Percentiles rank a stretch among this genome's conserved stretches.
Evolutionary conservation across 306 rosid species (phyloP).

Genomic region (Sicyos edulis): DNA sequence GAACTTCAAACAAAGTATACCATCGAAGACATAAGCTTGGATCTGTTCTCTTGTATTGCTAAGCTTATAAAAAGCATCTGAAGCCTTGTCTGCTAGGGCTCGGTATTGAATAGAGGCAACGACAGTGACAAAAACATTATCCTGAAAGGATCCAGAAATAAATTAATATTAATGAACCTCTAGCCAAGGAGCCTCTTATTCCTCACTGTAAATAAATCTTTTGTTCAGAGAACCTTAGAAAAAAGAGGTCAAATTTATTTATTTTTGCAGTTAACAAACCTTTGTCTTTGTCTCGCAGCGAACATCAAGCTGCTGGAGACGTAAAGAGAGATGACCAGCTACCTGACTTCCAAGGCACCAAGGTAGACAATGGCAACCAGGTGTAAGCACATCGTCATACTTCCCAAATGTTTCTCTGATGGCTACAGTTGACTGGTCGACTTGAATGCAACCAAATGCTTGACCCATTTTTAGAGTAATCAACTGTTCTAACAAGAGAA

Average conservation of each 20-base stretch:
- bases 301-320: constrained; percentile 57
- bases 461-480: constrained; percentile 42
- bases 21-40: constrained; percentile 54
- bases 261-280: constrained; percentile 26
- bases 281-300: constrained; percentile 56
- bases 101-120: constrained; percentile 55
- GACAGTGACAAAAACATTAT: constrained; percentile 51
- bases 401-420: constrained; percentile 51
- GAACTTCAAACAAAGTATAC: constrained; percentile 27
- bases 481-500: constrained; percentile 5
- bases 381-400: constrained; percentile 43
- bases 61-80: constrained; percentile 54
- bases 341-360: constrained; percentile 40
- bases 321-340: constrained; percentile 48
- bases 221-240: not conserved
- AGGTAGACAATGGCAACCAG: constrained; percentile 55
- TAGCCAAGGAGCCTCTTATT: constrained; percentile 3
- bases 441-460: constrained; percentile 43
- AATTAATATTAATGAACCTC: not conserved
- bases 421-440: constrained; percentile 48
- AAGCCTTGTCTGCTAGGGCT: constrained; percentile 41
- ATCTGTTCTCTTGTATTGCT: constrained; percentile 49
- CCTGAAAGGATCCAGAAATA: constrained; percentile 28
- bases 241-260: not conserved
- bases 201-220: not conserved